Evolutionary conservation across 352 stramenopile species (phyloP), one percentile per base, ranked within the genome.

Genomic region (Elongisporangium anandrum): DNA sequence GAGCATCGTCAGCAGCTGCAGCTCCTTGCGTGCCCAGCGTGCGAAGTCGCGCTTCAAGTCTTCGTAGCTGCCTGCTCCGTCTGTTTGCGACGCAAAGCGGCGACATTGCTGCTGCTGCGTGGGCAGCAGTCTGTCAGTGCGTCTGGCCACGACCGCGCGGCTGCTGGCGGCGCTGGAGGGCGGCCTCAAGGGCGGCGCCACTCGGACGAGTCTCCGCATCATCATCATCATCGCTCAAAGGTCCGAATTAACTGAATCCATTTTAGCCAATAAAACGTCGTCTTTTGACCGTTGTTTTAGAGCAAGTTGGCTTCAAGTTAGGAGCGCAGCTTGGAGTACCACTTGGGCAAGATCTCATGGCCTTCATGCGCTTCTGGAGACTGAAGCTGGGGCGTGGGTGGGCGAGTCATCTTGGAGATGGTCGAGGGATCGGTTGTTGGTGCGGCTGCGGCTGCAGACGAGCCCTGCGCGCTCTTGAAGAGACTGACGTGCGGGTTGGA

Each of bases 271-370:
- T 72, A 52, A 41, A 59, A 53, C 34, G 4, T 50, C 26, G 50
- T 26, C n/a, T 45, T 39, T 55, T 7, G 9, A 56, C 10, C 17
- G 16, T 23, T 20, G 22, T 7, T 56, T 13, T 41, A 45, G 21
- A n/a, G 52, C n/a, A n/a, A n/a, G n/a, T n/a, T n/a, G n/a, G n/a
- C 19, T 56, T 45, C 23, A 56, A 24, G 4, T 63, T 47, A 71
- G 4, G 66, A 68, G 15, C 79, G 73, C 48, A 92, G 63, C 57
- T 88, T 86, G 26, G 73, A 75, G 63, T 90, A 90, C 80, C 82
- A 90, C 48, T 69, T 86, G 23, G 80, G 79, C 12, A 69, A 59
- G 53, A 54, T 73, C 2, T 38, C 55, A n/a, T n/a, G n/a, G n/a
- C n/a, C n/a, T 8, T 55, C 57, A 5, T 64, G 61, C 26, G 52